A percentile compares a stretch with the other conserved stretches of the same genome.
Evolutionary conservation across 2,329 filamentous ascomycete species (phyloP).

Genomic region (Leptographium radiaticola): DNA sequence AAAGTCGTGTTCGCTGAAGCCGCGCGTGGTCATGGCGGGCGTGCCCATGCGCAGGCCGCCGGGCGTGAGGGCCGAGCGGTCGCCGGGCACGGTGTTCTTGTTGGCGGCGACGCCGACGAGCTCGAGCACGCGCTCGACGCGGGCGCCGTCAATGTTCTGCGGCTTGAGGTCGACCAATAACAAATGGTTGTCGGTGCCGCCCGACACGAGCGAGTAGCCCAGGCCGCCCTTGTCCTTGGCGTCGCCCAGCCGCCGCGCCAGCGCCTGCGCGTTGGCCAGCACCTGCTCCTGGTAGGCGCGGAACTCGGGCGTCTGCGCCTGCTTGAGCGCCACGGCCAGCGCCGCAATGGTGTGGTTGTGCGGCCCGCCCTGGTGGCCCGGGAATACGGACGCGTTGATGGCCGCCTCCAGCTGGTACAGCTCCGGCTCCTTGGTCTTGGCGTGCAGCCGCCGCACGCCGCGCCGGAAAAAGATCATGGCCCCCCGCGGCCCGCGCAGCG

Average conservation of each 20-base stretch:
- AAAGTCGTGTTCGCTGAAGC: conserved; percentile 85
- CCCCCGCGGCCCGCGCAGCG: conserved; percentile 82
- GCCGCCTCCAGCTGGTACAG: conserved; percentile 83
- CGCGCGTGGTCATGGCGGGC: conserved; percentile 93
- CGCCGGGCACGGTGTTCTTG: conserved; percentile 97
- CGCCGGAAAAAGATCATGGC: conserved; percentile 98
- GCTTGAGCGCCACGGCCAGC: conserved; percentile 84
- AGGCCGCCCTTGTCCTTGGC: conserved; percentile 62
- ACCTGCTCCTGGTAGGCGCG: conserved; percentile 85
- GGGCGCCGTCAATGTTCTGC: conserved; percentile 73
- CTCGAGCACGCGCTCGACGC: conserved; percentile 82
- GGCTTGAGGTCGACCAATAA: conserved; percentile 86
- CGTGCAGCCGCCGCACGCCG: conserved; percentile 69
- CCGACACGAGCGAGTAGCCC: conserved; percentile 80
- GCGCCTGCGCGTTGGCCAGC: conserved; percentile 78
- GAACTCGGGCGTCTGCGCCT: conserved; percentile 82
- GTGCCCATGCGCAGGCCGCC: conserved; percentile 90
- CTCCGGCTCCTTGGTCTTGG: conserved; percentile 75
- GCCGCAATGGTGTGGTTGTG: conserved; percentile 99
- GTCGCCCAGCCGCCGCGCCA: conserved; percentile 55
- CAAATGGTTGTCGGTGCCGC: conserved; percentile 95
- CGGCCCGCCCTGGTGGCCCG: conserved; percentile 92
- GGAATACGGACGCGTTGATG: conserved; percentile 96
- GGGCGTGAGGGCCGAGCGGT: conserved; percentile 84
- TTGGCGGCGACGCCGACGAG: conserved; percentile 94